Evolutionary conservation across 2,329 filamentous ascomycete species (phyloP).

Genomic region (Calonectria fujianensis): DNA sequence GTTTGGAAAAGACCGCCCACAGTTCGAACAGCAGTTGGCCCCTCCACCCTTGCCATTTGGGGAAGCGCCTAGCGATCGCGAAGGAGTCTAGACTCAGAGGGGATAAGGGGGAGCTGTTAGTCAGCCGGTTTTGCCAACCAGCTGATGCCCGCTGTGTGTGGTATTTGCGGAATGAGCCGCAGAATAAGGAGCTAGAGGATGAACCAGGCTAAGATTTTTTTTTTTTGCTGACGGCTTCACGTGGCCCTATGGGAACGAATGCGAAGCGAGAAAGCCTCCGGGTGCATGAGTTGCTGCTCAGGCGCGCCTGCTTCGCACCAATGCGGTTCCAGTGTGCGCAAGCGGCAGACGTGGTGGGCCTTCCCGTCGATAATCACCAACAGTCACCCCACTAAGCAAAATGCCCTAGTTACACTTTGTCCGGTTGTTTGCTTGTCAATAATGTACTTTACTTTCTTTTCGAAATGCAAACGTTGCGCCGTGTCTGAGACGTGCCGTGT

Average conservation of each 20-base stretch:
- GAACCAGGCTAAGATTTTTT: not conserved
- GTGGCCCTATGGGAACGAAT: conserved; percentile 17
- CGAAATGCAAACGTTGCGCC: not conserved
- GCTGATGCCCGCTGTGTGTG: not conserved
- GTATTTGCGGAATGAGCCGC: conserved; percentile 21
- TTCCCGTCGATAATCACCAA: conserved; percentile 22
- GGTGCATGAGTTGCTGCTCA: conserved; percentile 4
- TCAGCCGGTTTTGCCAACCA: conserved; percentile 15
- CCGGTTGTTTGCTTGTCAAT: conserved; percentile 2
- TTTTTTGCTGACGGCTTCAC: conserved; percentile 11
- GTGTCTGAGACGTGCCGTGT: not conserved
- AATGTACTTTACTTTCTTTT: not conserved
- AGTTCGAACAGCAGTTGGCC: conserved; percentile 8
- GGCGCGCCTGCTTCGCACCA: conserved; percentile 5
- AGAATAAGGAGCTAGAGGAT: not conserved
- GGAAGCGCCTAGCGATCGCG: conserved; percentile 29
- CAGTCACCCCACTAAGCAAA: conserved; percentile 16
- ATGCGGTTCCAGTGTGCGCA: conserved; percentile 10
- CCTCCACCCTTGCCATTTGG: conserved; percentile 11
- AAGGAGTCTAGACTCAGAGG: conserved; percentile 11
- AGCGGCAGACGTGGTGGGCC: conserved; percentile 22
- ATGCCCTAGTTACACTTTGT: conserved; percentile 10
- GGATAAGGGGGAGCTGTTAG: conserved; percentile 11
- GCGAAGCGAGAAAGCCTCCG: not conserved
- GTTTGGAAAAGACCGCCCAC: not conserved